Evolutionary conservation across 225 moss, liverwort and hornwort species (phyloP).

Genomic region (Sphagnum tenellum): DNA sequence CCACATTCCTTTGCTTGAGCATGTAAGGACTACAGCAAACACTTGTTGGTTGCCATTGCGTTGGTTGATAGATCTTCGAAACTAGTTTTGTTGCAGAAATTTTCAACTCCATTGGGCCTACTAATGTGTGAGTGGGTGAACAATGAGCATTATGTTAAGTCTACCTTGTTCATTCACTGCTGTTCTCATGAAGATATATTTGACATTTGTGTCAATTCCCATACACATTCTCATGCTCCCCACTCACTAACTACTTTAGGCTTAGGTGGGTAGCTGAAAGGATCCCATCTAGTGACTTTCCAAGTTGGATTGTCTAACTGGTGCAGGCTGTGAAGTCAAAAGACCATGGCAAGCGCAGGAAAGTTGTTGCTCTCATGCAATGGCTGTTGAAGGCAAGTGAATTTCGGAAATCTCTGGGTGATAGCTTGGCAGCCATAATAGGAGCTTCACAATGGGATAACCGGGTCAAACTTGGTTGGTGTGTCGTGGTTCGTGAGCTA

Average conservation of each 20-base stretch:
- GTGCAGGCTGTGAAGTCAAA: slow-evolving; percentile 74
- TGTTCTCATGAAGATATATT: not conserved
- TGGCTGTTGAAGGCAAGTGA: slow-evolving; percentile 54
- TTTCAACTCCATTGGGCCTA: no score
- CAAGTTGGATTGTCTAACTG: not conserved
- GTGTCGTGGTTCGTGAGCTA: slow-evolving; percentile 76
- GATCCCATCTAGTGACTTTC: no score
- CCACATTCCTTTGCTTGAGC: slow-evolving; percentile 63
- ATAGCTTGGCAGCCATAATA: slow-evolving; percentile 33
- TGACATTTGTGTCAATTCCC: no score
- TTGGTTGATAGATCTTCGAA: no score
- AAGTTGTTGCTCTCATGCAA: slow-evolving; percentile 36
- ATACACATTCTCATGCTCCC: no score
- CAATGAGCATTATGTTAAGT: no score
- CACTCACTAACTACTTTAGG: no score
- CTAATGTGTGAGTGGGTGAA: no score
- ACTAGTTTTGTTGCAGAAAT: no score
- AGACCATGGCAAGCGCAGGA: slow-evolving; percentile 61
- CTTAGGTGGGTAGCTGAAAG: no score
- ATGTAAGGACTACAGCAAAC: slow-evolving; percentile 32
- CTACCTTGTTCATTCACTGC: not conserved
- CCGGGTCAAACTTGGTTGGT: slow-evolving; percentile 82
- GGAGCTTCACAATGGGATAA: slow-evolving; percentile 33
- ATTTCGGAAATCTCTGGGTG: slow-evolving; percentile 29
- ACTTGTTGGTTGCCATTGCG: no score